Base-by-base conservation (phyloP, 306 rosid species). In the Arachis stenosperma region DNA sequence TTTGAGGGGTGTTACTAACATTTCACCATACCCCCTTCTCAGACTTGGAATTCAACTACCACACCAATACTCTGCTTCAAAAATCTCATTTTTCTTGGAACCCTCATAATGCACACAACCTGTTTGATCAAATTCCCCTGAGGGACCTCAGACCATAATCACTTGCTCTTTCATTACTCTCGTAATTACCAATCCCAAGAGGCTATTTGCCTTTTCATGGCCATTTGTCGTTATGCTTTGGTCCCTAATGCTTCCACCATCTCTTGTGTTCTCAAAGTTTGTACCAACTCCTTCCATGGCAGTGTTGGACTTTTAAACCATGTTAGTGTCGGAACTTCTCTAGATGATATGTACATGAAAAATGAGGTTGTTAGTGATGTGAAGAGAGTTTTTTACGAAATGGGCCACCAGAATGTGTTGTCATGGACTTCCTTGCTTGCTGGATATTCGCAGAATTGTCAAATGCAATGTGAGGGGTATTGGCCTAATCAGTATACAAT, bases 341-440 rank as follows among this genome's bases (percentile, higher is more conserved):
- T 93, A 41, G 85, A 87, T 58, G 96, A 90, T 70, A 87, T 93
- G 97, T 90, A 93, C 76, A 93, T 90, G 97, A 90, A 89, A 79
- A 89, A 86, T 7, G 86, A 73, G 70, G 57, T 27, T 69, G 74
- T 89, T 17, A 57, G 57, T 6, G 86, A 86, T 78, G 98, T 92
- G 58, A 85, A 85, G 81, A 85, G 75, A 75, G 90, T 76, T 73
- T 93, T 93, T 78, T 85, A 89, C 65, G 92, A 87, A 77, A 90
- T 93, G 97, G 78, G 61, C 69, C 77, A 70, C 46, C 88, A 78
- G 67, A 89, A 89, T 87, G 89, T 89, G 44, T 93, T 87, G 73
- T 79, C 97, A 3, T 93, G 98, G 98, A 93, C 90, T 44, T 88
- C 97, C 6, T 70, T 93, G 84, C 68, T 90, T 2, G 61, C 89